Evolutionary conservation across 495 filamentous ascomycete species (phyloP).

Genomic region (Neurospora tetrasperma): DNA sequence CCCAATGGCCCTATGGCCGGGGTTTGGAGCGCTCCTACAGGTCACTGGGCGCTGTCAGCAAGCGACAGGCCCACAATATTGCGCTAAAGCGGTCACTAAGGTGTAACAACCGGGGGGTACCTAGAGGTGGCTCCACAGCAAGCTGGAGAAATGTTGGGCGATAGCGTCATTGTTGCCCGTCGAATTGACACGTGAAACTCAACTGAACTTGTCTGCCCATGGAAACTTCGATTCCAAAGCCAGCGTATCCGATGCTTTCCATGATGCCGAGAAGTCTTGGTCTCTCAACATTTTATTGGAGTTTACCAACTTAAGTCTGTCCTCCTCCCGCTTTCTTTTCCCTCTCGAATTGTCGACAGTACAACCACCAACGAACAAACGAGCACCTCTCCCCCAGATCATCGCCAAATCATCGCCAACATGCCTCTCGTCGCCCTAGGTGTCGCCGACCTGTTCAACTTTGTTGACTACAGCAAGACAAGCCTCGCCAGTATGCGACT

Average conservation of each 20-base stretch:
- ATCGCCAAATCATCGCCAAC: not conserved
- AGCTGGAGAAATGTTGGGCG: not conserved
- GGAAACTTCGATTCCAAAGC: not conserved
- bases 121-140: not conserved
- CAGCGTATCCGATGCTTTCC: not conserved
- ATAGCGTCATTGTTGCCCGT: not conserved
- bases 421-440: not conserved
- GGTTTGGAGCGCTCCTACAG: not conserved
- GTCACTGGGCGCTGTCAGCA: not conserved
- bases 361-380: not conserved
- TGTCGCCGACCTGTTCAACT: constrained; percentile 29
- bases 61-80: not conserved
- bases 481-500: constrained; percentile 47
- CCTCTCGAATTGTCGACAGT: not conserved
- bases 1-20: not conserved
- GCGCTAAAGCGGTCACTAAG: not conserved
- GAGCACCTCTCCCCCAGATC: not conserved
- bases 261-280: not conserved
- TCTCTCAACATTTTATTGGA: not conserved
- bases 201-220: not conserved
- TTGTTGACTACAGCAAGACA: constrained; percentile 54
- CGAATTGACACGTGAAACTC: not conserved
- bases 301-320: not conserved
- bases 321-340: not conserved
- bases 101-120: not conserved